Conservation (phyloP, 2,329 filamentous ascomycete species). For the Xylogone sp. region DNA sequence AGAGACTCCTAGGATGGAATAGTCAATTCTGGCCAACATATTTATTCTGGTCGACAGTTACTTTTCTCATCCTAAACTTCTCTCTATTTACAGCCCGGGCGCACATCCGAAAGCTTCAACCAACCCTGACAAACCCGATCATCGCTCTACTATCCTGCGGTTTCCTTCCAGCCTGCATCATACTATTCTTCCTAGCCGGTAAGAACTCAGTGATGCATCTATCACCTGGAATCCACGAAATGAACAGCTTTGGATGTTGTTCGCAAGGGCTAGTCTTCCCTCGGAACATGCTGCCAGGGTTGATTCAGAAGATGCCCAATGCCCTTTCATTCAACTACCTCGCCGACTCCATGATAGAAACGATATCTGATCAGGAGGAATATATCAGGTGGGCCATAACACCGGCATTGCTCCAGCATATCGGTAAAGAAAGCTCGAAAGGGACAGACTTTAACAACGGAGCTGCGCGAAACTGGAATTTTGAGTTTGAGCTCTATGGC, state of each 20-base stretch:
- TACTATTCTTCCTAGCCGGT: conserved; percentile 13
- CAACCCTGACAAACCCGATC: conserved; percentile 2
- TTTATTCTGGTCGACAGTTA: conserved; percentile 6
- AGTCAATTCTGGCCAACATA: conserved; percentile 31
- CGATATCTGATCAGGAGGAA: conserved; percentile 25
- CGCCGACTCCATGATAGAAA: conserved; percentile 34
- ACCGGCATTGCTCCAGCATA: conserved; percentile 35
- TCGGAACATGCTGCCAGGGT: conserved; percentile 13
- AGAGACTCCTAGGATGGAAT: conserved; percentile 36
- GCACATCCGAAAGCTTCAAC: not conserved
- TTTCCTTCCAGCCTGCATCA: conserved; percentile 8
- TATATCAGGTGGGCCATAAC: conserved; percentile 34
- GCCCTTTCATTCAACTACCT: conserved; percentile 12
- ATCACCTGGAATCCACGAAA: conserved; percentile 25
- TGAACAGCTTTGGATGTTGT: conserved; percentile 36
- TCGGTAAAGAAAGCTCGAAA: conserved; percentile 23
- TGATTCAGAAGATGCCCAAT: conserved; percentile 19
- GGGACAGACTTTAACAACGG: conserved; percentile 8
- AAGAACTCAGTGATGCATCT: conserved; percentile 12
- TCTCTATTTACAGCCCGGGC: conserved; percentile 1
- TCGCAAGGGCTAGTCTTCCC: conserved; percentile 35
- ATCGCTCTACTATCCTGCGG: conserved; percentile 4
- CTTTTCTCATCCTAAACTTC: not conserved
- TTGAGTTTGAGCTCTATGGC: conserved; percentile 12
- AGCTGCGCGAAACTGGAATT: conserved; percentile 11